Base-by-base conservation (phyloP, 306 rosid genomes). In the Bauhinia variegata region DNA sequence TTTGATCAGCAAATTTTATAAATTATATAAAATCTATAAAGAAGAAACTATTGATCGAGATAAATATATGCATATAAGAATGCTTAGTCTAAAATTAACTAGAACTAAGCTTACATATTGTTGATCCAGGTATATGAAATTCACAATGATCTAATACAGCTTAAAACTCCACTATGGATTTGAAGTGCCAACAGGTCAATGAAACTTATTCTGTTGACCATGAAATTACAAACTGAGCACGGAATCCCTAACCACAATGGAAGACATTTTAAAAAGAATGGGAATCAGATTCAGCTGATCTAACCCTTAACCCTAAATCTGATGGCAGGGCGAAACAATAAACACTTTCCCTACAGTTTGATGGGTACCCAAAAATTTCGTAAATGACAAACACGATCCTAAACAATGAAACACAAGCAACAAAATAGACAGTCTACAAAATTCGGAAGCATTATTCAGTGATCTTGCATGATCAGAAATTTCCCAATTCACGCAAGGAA, bases 11-110 rank as follows among this genome's bases (percentile, higher is more conserved):
- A 58, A 71, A 30, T 58, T 19, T 34, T 4, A 49, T 41, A 47
- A 63, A 74, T 50, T 68, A 23, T 23, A 23, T 23, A 23, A 47
- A 76, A 72, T 41, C 53, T 72, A 42, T 63, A 36, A 67, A 71
- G 51, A 39, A 12, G 61, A 49, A 41, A 61, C 55, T 4, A 67
- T 10, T n/a, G 28, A 30, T 11, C 15, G 31, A 4, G 10, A 23
- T 36, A 60, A 36, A 36, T 36, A 36, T 2, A 51, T 19, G 19
- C 0, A 51, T 8, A 23, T 7, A 50, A 2, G 12, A 52, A 36
- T 6, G 9, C 10, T 52, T 28, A 18, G 36, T 23, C 10, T 11
- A 11, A 52, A n/a, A 19, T 28, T 19, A 23, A 19, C 36, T 36
- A 52, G 7, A 52, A 52, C 30, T 30, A 54, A 54, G 38, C 60